Base-by-base conservation (phyloP, 2,329 filamentous ascomycete species). In the Fusarium goolgardi region DNA sequence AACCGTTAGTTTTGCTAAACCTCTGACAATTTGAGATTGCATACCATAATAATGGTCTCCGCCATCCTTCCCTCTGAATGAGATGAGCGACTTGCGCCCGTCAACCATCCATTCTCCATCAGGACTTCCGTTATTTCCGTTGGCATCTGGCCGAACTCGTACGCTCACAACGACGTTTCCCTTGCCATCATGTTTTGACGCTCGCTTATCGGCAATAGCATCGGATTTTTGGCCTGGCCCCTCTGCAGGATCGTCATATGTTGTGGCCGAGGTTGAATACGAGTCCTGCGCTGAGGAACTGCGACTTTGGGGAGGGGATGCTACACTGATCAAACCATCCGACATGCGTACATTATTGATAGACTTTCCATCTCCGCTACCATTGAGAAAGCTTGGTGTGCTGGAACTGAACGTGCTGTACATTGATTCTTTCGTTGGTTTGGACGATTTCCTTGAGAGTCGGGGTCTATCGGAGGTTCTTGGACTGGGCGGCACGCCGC, bases 111-210 rank as follows among this genome's bases (percentile, higher is more conserved):
- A 99, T 76, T 98, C 96, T 31, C 90, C 88, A 63, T 96, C 92
- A 10, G 87, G 81, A 60, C 87, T 78, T 59, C 84, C 83, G 44
- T 87, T 87, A 55, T 85, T 87, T n/a, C 84, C 83, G 25, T 84
- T 87, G 6, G 88, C 85, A 80, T 97, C 94, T 31, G 96, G 96
- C 32, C 96, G 88, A 41, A 98, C 94, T 75, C 96, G 88, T 37
- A 99, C 94, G 76, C 96, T 98, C 71, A 99, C 95, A 65, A 98
- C 80, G 16, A 99, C 95, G 75, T 99, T 99, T 52, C 96, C 96
- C 78, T 97, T 98, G 56, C 86, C 88, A 73, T 97, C 94, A 3
- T 78, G 73, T 72, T 88, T 85, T 58, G 88, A 87, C 57, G 79
- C 65, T 60, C 80, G 83, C 77, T 81, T 89, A 67, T 80, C 82